Percentiles rank a stretch among this genome's conserved stretches.
Evolutionary conservation across 768 basidiomycete species (phyloP).

Genomic region (Podaxis sp.): DNA sequence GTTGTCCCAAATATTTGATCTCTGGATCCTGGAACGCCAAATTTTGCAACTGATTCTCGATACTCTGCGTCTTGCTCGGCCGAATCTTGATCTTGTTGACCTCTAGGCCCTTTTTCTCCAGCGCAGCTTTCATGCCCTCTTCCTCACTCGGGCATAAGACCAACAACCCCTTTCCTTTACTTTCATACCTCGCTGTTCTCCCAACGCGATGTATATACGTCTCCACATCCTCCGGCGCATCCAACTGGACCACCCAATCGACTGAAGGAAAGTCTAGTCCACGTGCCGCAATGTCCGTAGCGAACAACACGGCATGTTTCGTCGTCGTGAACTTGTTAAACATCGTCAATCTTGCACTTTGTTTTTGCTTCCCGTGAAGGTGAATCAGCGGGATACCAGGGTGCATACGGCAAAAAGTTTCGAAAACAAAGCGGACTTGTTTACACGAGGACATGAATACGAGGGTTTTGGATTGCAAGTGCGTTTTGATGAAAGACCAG

Average conservation of each 20-base stretch:
- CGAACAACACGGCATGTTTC: constrained; percentile 84
- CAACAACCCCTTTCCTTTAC: constrained; percentile 81
- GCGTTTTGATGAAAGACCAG: constrained; percentile 94
- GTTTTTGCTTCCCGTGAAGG: constrained; percentile 96
- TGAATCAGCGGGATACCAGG: constrained; percentile 93
- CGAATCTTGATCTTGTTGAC: constrained; percentile 85
- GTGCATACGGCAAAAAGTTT: constrained; percentile 94
- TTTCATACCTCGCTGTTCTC: constrained; percentile 91
- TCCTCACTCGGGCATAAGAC: constrained; percentile 90
- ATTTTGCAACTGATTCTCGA: constrained; percentile 88
- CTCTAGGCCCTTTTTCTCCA: constrained; percentile 71
- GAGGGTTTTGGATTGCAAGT: constrained; percentile 86
- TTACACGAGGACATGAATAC: constrained; percentile 96
- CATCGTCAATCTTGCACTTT: constrained; percentile 79
- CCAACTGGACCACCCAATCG: constrained; percentile 95
- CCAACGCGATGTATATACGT: constrained; percentile 98
- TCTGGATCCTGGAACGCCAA: constrained; percentile 94
- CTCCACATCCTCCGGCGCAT: constrained; percentile 95
- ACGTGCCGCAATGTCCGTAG: constrained; percentile 95
- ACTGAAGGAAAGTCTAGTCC: constrained; percentile 96
- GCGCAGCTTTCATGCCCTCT: constrained; percentile 77
- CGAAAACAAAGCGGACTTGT: constrained; percentile 95
- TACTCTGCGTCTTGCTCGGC: constrained; percentile 79
- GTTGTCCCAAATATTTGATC: constrained; percentile 94
- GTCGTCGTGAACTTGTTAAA: constrained; percentile 83